Percentiles rank a stretch among this genome's conserved stretches.
Conservation (phyloP, 306 rosid species). For the Dalbergia cochinchinensis region DNA sequence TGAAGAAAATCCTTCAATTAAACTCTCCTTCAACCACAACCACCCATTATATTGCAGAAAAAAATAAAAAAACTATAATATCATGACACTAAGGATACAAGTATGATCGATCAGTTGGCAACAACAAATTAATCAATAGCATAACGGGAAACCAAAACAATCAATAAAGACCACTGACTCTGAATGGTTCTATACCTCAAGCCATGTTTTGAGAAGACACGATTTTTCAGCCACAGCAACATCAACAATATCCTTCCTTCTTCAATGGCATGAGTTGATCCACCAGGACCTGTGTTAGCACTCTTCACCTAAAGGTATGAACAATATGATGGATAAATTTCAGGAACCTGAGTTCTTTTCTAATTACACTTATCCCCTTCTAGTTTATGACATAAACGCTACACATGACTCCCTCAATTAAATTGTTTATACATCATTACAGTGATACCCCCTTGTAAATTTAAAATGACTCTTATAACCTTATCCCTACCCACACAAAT, state of each 20-base stretch:
- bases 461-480: too few species aligned
- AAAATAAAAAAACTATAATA: too few species aligned
- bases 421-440: too few species aligned
- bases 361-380: too few species aligned
- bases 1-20: slow-evolving; percentile 1
- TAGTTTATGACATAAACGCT: too few species aligned
- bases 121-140: slow-evolving; percentile 1
- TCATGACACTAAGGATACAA: not conserved
- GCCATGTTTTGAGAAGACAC: slow-evolving; percentile 75
- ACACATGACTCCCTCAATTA: too few species aligned
- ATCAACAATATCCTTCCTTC: slow-evolving; percentile 61
- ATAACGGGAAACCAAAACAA: slow-evolving; percentile 21
- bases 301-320: slow-evolving; percentile 56
- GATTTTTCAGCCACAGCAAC: slow-evolving; percentile 75
- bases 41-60: too few species aligned
- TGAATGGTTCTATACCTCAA: slow-evolving; percentile 67
- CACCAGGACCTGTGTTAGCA: slow-evolving; percentile 84
- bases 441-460: too few species aligned
- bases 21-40: not conserved
- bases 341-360: too few species aligned
- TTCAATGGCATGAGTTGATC: slow-evolving; percentile 73
- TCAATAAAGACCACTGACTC: slow-evolving; percentile 26
- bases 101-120: slow-evolving; percentile 15
- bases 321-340: slow-evolving; percentile 14
- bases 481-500: too few species aligned